Evolutionary conservation across 768 basidiomycete species (phyloP).

Genomic region (Termitomyces sp.): DNA sequence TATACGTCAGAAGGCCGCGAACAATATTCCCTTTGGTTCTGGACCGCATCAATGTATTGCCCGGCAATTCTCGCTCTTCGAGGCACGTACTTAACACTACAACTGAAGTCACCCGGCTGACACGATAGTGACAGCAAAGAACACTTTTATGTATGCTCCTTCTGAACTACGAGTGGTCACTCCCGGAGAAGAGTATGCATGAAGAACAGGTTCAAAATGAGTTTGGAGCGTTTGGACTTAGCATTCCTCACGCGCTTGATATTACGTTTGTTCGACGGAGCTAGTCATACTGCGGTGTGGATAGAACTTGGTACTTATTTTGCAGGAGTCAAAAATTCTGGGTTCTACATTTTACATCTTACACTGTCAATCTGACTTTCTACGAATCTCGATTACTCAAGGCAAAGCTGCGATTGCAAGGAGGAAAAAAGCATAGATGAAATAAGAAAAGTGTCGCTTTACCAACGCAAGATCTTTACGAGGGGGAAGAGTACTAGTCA

Average conservation of each 20-base stretch:
- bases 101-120: background rate
- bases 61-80: slow-evolving; percentile 22
- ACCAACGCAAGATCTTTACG: background rate
- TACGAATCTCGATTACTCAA: background rate
- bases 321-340: background rate
- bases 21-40: slow-evolving; percentile 26
- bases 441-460: background rate
- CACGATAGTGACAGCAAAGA: slow-evolving; percentile 21
- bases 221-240: slow-evolving; percentile 30
- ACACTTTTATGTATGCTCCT: slow-evolving; percentile 29
- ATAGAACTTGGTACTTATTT: background rate
- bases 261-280: slow-evolving; percentile 21
- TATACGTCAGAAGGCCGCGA: slow-evolving; percentile 4
- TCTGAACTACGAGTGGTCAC: slow-evolving; percentile 26
- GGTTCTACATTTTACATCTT: background rate
- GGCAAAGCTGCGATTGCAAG: background rate
- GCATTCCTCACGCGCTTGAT: slow-evolving; percentile 27
- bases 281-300: background rate
- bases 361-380: background rate
- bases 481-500: background rate
- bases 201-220: slow-evolving; percentile 23
- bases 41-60: slow-evolving; percentile 31
- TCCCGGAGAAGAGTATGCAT: slow-evolving; percentile 24
- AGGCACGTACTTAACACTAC: slow-evolving; percentile 8
- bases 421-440: background rate